A percentile compares a stretch with the other conserved stretches of the same genome.
phyloP scores from a whole-genome alignment of 2,329 filamentous ascomycete species.

The Microcyclosporella mali region DNA sequence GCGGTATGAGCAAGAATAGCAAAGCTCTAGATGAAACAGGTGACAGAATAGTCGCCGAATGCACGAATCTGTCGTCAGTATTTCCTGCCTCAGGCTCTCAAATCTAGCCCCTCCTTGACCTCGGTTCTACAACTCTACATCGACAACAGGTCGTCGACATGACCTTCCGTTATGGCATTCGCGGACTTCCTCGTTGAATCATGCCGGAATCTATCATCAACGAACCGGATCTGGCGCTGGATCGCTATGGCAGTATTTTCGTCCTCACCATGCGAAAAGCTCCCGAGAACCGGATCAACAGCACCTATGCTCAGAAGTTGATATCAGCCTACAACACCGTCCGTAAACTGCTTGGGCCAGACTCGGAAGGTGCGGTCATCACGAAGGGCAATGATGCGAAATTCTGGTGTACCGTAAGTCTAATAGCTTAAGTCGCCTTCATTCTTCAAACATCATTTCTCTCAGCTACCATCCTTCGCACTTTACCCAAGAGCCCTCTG shows the following conservation, averaged over 20 bases:
- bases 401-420: conserved; percentile 44
- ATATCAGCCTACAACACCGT: conserved; percentile 46
- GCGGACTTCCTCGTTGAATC: too few relatives aligned
- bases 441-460: not conserved
- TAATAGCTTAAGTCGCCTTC: too few relatives aligned
- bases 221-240: conserved; percentile 39
- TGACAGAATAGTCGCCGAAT: too few relatives aligned
- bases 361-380: conserved; percentile 48
- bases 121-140: too few relatives aligned
- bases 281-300: conserved; percentile 50
- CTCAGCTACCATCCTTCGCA: not conserved
- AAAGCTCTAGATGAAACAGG: too few relatives aligned
- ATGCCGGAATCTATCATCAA: conserved; percentile 31
- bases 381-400: conserved; percentile 47
- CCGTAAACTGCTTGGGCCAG: conserved; percentile 42
- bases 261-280: conserved; percentile 50
- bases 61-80: too few relatives aligned
- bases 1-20: too few relatives aligned
- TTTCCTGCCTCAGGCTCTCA: too few relatives aligned
- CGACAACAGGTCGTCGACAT: too few relatives aligned
- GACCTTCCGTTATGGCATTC: too few relatives aligned
- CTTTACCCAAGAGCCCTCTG: not conserved
- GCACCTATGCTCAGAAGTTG: conserved; percentile 47
- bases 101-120: too few relatives aligned
- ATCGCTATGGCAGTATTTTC: conserved; percentile 43